These are phyloP conservation scores for Backusella luteola DNA, from an alignment of 192 early-diverging fungal genomes.

Conservation along the genomic window DNA sequence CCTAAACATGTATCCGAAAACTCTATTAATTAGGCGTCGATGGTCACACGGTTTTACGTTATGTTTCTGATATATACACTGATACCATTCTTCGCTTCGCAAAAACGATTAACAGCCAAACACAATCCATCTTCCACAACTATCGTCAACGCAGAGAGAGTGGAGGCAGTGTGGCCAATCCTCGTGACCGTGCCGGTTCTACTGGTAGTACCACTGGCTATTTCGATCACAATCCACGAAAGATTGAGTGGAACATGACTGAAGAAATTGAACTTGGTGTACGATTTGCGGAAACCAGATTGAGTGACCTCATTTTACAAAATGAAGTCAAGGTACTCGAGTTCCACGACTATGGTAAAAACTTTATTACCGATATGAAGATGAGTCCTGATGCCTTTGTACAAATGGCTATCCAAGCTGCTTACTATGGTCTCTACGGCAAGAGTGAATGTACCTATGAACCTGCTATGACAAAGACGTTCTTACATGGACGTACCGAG, in stretches of 20 bases:
- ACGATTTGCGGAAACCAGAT: constrained; percentile 46
- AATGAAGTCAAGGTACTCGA: constrained; percentile 65
- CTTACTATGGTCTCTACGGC: constrained; percentile 75
- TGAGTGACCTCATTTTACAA: constrained; percentile 49
- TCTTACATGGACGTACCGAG: constrained; percentile 81
- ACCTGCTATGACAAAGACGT: constrained; percentile 70
- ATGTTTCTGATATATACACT: constrained; percentile 52
- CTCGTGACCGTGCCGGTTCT: constrained; percentile 1
- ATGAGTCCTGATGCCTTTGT: constrained; percentile 43
- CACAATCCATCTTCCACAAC: constrained; percentile 41
- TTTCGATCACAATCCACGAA: constrained; percentile 40
- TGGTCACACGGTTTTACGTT: constrained; percentile 51
- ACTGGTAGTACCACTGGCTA: background rate
- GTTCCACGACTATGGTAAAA: constrained; percentile 52
- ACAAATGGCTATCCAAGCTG: constrained; percentile 76
- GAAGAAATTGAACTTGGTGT: constrained; percentile 40
- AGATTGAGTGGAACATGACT: constrained; percentile 47
- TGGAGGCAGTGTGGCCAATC: background rate
- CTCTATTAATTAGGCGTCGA: constrained; percentile 38
- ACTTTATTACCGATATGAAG: constrained; percentile 41
- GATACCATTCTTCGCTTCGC: constrained; percentile 51
- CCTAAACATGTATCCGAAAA: constrained; percentile 3
- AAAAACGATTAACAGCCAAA: constrained; percentile 45
- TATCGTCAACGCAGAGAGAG: constrained; percentile 11
- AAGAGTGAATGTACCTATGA: constrained; percentile 73